Base-by-base conservation (phyloP, 1,284 basidiomycete genomes). In the Puccinia horiana region DNA sequence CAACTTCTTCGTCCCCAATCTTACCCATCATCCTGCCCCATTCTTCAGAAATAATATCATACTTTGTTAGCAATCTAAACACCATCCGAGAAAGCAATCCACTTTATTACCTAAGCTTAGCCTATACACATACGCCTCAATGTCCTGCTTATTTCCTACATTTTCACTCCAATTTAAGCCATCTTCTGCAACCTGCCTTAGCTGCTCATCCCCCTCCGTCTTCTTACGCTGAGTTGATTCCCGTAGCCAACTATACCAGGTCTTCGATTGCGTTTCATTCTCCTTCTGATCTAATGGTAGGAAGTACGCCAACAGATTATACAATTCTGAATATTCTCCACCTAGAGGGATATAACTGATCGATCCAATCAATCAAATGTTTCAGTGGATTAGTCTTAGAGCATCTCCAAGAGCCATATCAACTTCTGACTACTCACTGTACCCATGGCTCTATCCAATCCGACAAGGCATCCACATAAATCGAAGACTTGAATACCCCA, bases 391-490 rank as follows among this genome's bases (percentile, higher is more conserved):
- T 4, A 14, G 8, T 9, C 20, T 26, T n/a, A 42, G 32, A 4
- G 2, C 18, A 23, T 9, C 9, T 32, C 32, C 42, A 32, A 20
- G 5, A 44, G 37, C 2, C 26, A n/a, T 49, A 29, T 32, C 47
- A 37, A 54, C 23, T 18, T 2, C 11, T 3, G 9, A 1, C 12
- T 58, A 35, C 72, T 75, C 56, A 81, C 79, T 81, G 79, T 29
- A 81, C 79, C 79, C 79, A 81, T 40, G 79, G 79, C 58, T 81
- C 79, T 44, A 81, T 81, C 79, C 79, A 81, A 14, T 81, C 79
- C 6, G 79, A 75, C 47, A 81, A 67, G 0, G 79, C 79, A 32
- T 81, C 79, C 26, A 40, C 49, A 52, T 72, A 81, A 49, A 81
- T 75, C 18, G 79, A 63, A 32, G 79, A 81, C 32, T 81, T 81